phyloP scores from a whole-genome alignment of 345 rosid genomes.

The Kandelia obovata region DNA sequence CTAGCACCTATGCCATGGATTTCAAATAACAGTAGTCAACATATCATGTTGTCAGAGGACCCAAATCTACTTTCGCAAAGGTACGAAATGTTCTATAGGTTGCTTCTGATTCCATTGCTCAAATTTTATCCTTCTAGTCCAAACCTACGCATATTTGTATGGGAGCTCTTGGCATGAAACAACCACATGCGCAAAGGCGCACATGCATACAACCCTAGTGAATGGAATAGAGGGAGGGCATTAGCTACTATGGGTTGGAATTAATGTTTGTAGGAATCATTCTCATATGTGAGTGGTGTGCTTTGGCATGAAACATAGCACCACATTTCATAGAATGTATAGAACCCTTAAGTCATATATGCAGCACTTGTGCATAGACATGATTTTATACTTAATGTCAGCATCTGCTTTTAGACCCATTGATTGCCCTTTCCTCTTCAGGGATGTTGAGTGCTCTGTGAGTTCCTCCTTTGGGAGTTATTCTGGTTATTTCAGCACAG shows the following conservation, averaged over 20 bases:
- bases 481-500: constrained; percentile 58
- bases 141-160: no score
- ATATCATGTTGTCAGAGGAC: constrained; percentile 48
- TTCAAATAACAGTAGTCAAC: constrained; percentile 43
- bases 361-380: background rate
- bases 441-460: constrained; percentile 76
- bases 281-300: no score
- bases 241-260: no score
- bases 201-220: no score
- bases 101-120: background rate
- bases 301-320: no score
- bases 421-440: constrained; percentile 14
- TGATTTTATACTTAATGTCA: background rate
- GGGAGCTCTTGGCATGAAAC: no score
- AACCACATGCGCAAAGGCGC: no score
- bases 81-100: constrained; percentile 24
- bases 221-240: no score
- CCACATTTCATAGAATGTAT: no score
- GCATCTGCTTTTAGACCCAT: background rate
- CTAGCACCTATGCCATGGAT: constrained; percentile 57
- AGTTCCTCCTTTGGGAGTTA: constrained; percentile 75
- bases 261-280: background rate
- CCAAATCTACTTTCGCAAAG: constrained; percentile 50
- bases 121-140: no score
- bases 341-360: no score